These are phyloP conservation scores for Keqinozyma sinolaborantium DNA, from an alignment of 1,139 yeast genomes.

Conservation along the genomic window DNA sequence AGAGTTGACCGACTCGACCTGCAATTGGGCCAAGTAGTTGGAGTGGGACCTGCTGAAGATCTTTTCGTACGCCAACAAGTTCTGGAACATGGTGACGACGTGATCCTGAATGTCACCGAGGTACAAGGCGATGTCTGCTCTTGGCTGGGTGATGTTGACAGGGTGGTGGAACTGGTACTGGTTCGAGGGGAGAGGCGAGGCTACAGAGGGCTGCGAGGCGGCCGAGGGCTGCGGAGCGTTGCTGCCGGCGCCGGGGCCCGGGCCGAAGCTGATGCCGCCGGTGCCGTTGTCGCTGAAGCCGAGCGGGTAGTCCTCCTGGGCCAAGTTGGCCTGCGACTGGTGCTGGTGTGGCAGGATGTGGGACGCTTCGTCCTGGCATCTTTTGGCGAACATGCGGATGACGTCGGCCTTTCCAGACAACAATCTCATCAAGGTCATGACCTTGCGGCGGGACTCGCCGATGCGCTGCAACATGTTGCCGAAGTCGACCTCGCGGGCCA, in stretches of 20 bases:
- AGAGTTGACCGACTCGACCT: constrained; percentile 84
- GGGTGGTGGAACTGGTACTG: constrained; percentile 14
- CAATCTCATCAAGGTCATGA: constrained; percentile 88
- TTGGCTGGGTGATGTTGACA: constrained; percentile 51
- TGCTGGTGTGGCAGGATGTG: constrained; percentile 5
- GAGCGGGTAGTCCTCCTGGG: constrained; percentile 4
- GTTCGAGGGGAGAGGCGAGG: constrained; percentile 13
- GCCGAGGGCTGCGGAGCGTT: background rate
- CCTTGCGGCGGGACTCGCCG: constrained; percentile 86
- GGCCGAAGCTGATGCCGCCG: constrained; percentile 18
- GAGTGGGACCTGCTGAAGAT: constrained; percentile 89
- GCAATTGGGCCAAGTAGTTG: constrained; percentile 89
- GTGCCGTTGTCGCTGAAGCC: constrained; percentile 14
- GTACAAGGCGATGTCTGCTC: constrained; percentile 82
- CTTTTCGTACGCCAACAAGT: constrained; percentile 84
- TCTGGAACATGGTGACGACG: constrained; percentile 93
- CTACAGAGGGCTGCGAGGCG: background rate
- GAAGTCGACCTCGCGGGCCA: constrained; percentile 48
- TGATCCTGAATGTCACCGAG: constrained; percentile 98
- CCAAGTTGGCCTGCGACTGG: constrained; percentile 8
- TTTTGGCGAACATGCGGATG: constrained; percentile 92
- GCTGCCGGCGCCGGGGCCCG: constrained; percentile 12
- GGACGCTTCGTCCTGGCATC: constrained; percentile 74
- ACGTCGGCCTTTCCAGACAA: constrained; percentile 96
- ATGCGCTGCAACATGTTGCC: constrained; percentile 72